phyloP scores from a whole-genome alignment of 129 eudicot species.

The Ambrosia artemisiifolia region DNA sequence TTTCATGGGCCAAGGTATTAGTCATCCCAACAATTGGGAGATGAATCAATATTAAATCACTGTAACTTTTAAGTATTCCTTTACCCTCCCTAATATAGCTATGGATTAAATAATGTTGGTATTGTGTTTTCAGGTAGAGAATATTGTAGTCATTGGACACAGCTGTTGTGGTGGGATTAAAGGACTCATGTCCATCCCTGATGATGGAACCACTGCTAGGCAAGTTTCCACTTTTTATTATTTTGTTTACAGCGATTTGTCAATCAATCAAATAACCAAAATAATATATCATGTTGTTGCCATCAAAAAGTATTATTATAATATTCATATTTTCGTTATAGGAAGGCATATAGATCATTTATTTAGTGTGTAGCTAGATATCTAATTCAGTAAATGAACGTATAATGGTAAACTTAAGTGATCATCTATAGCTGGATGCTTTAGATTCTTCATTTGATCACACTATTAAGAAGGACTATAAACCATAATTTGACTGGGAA shows the following conservation, averaged over 20 bases:
- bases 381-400: too few relatives aligned
- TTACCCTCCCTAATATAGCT: background rate
- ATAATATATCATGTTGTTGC: background rate
- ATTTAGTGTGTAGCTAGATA: too few relatives aligned
- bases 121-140: constrained; percentile 68
- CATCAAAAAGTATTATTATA: too few relatives aligned
- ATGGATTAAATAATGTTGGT: background rate
- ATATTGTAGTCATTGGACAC: constrained; percentile 92
- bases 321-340: too few relatives aligned
- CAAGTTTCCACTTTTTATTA: constrained; percentile 16
- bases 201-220: constrained; percentile 80
- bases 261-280: background rate
- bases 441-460: too few relatives aligned
- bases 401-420: background rate
- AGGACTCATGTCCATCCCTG: constrained; percentile 96
- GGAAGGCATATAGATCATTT: too few relatives aligned
- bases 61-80: constrained; percentile 7
- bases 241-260: too few relatives aligned
- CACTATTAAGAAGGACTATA: too few relatives aligned
- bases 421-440: background rate
- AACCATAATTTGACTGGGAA: too few relatives aligned
- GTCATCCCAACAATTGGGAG: constrained; percentile 30
- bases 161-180: constrained; percentile 98
- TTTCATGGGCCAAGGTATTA: constrained; percentile 9
- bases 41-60: constrained; percentile 18